Percentiles rank a stretch among this genome's conserved stretches.
These are phyloP conservation scores for Elsinoe perseae DNA, from an alignment of 2,329 filamentous ascomycete species.

Conservation along the genomic window DNA sequence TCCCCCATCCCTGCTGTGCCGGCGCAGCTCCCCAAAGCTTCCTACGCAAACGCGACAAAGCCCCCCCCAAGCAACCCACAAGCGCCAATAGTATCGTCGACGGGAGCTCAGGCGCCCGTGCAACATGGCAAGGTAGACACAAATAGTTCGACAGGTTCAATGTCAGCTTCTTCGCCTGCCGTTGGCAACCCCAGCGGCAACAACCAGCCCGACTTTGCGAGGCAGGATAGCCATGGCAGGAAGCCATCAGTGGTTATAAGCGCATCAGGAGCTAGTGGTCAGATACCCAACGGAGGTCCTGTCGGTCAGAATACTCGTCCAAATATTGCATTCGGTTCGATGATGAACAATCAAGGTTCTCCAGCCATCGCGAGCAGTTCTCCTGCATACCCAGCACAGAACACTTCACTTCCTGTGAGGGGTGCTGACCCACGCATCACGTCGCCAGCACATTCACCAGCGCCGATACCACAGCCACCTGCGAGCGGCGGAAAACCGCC, in stretches of 20 bases:
- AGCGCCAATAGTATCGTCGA: slow-evolving; percentile 47
- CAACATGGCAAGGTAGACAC: slow-evolving; percentile 54
- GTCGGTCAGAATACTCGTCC: slow-evolving; percentile 49
- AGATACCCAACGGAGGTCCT: slow-evolving; percentile 67
- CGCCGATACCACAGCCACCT: slow-evolving; percentile 82
- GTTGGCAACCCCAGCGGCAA: slow-evolving; percentile 32
- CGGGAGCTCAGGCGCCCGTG: slow-evolving; percentile 38
- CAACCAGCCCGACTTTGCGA: slow-evolving; percentile 42
- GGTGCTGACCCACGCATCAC: slow-evolving; percentile 61
- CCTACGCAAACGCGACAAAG: slow-evolving; percentile 57
- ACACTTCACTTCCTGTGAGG: slow-evolving; percentile 45
- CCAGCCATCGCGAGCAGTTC: slow-evolving; percentile 59
- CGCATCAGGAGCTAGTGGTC: slow-evolving; percentile 68
- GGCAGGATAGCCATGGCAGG: slow-evolving; percentile 61
- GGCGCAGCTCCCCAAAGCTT: slow-evolving; percentile 49
- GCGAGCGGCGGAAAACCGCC: slow-evolving; percentile 79
- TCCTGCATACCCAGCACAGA: slow-evolving; percentile 56
- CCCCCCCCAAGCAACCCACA: slow-evolving; percentile 25
- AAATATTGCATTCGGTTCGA: slow-evolving; percentile 72
- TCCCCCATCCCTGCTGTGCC: slow-evolving; percentile 46
- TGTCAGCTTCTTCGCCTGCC: slow-evolving; percentile 14
- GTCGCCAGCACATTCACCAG: slow-evolving; percentile 81
- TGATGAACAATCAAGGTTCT: slow-evolving; percentile 48
- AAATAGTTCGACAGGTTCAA: slow-evolving; percentile 25
- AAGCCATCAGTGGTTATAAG: slow-evolving; percentile 90